Evolutionary conservation across 106 monocot genomes (phyloP).

Genomic region (Agapanthus africanus): DNA sequence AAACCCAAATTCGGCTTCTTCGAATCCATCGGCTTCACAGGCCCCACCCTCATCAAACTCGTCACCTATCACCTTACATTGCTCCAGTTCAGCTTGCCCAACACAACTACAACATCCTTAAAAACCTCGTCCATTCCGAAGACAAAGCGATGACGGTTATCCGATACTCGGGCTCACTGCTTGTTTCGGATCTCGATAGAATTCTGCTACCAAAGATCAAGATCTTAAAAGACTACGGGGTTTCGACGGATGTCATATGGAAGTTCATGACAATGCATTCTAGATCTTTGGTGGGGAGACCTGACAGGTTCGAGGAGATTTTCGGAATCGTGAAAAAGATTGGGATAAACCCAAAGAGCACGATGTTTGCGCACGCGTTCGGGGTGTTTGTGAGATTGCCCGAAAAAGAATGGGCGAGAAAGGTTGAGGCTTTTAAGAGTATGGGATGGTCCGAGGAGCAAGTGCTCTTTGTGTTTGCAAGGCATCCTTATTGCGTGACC

Average conservation of each 20-base stretch:
- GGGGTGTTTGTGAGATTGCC: constrained; percentile 5
- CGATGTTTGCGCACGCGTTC: constrained; percentile 17
- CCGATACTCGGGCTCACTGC: neutral
- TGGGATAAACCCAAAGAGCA: constrained; percentile 13
- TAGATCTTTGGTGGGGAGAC: neutral
- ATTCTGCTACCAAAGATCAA: constrained; percentile 6
- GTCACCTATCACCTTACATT: constrained; percentile 9
- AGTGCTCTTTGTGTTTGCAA: constrained; percentile 8
- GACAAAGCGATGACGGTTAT: constrained; percentile 5
- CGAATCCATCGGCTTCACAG: constrained; percentile 20
- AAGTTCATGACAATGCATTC: constrained; percentile 9
- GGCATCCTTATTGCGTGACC: constrained; percentile 17
- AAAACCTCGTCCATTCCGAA: constrained; percentile 6
- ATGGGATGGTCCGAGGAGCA: constrained; percentile 28
- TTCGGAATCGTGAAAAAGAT: constrained; percentile 1
- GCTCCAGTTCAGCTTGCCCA: constrained; percentile 22
- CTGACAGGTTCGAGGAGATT: constrained; percentile 1
- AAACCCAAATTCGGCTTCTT: constrained; percentile 47
- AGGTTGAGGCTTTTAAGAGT: constrained; percentile 14
- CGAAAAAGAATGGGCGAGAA: constrained; percentile 5
- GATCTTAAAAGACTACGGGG: constrained; percentile 1
- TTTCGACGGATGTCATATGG: neutral
- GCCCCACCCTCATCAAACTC: constrained; percentile 6
- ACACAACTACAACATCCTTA: constrained; percentile 13
- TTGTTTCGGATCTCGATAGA: constrained; percentile 7